These are phyloP conservation scores for Russula olivacea DNA, from an alignment of 768 basidiomycete genomes.

Conservation along the genomic window DNA sequence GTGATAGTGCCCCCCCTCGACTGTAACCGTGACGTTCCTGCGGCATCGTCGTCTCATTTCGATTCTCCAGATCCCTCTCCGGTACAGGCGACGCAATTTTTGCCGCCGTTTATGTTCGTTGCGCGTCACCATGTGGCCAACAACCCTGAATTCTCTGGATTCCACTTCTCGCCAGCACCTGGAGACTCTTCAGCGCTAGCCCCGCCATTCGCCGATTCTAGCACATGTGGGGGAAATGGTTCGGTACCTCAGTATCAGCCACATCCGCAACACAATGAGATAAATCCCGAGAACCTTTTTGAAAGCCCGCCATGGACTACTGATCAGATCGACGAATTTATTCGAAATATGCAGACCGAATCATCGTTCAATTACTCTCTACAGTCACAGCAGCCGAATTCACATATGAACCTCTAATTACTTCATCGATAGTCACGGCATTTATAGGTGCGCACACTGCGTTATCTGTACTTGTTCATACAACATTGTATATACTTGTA, in stretches of 20 bases:
- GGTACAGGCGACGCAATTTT: background rate
- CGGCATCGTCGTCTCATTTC: conserved; percentile 10
- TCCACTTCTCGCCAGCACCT: background rate
- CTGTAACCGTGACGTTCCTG: background rate
- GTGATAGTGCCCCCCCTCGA: background rate
- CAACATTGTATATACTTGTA: conserved; percentile 17
- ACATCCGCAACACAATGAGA: background rate
- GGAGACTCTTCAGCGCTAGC: background rate
- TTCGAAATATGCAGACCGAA: conserved; percentile 1
- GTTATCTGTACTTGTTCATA: conserved; percentile 1
- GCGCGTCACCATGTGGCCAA: background rate
- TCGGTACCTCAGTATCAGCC: background rate
- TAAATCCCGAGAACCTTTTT: background rate
- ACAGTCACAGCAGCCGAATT: background rate
- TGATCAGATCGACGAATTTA: conserved; percentile 10
- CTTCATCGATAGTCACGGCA: background rate
- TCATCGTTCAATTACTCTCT: background rate
- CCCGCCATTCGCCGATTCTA: background rate
- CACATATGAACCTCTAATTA: background rate
- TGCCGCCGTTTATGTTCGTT: conserved; percentile 15
- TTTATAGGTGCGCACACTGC: background rate
- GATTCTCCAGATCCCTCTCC: conserved; percentile 19
- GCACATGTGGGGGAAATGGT: background rate
- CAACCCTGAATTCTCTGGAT: background rate
- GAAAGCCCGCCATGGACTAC: conserved; percentile 7